Evolutionary conservation across 345 rosid species (phyloP).

Genomic region (Noccaea caerulescens): DNA sequence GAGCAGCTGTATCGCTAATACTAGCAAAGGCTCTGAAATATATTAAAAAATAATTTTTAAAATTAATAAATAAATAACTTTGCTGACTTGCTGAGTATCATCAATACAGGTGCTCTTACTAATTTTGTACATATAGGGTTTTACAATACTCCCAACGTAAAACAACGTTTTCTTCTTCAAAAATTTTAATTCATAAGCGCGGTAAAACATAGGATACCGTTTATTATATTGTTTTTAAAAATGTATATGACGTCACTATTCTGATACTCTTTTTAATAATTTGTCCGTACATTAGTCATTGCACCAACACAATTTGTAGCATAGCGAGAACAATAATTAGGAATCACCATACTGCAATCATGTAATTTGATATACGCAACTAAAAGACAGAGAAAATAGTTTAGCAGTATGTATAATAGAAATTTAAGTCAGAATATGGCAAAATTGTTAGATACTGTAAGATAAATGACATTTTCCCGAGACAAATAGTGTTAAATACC

Average conservation of each 20-base stretch:
- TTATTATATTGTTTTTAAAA: neutral
- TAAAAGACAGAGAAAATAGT: neutral
- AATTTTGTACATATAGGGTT: neutral
- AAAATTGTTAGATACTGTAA: no score
- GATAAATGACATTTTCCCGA: neutral
- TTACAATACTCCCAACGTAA: constrained; percentile 32
- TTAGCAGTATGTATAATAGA: no score
- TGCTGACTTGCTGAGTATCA: no score
- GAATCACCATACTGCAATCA: constrained; percentile 7
- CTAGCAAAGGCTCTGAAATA: no score
- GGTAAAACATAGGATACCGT: neutral
- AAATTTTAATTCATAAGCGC: neutral
- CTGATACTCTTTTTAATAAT: neutral
- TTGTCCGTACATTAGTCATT: neutral
- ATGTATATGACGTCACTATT: neutral
- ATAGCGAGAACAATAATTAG: neutral
- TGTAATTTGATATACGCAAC: neutral
- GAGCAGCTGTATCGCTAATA: no score
- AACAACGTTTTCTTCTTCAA: constrained; percentile 3
- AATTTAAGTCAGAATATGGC: no score
- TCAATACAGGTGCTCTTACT: no score
- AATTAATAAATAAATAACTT: no score
- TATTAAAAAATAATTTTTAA: no score
- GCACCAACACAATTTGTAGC: neutral
- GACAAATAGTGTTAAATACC: neutral